Conservation (phyloP, 768 basidiomycete genomes). For the Dentipellis sp. region DNA sequence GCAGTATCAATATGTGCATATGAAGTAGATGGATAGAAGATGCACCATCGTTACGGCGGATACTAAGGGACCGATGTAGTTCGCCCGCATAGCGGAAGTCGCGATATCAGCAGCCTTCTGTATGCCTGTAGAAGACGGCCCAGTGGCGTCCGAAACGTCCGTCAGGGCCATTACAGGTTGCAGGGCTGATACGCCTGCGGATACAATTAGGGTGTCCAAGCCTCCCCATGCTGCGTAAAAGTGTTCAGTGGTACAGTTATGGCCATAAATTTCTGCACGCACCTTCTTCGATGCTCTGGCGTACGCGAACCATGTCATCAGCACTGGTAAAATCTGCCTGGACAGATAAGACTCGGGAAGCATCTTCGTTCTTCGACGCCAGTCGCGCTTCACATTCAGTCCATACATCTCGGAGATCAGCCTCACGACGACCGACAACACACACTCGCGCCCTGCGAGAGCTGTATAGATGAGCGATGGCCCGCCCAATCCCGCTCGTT, state of each 20-base stretch:
- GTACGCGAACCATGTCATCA: slow-evolving; percentile 57
- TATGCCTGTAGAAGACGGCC: slow-evolving; percentile 46
- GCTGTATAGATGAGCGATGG: slow-evolving; percentile 63
- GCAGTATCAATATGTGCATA: background rate
- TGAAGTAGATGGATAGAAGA: slow-evolving; percentile 1
- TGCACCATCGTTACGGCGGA: slow-evolving; percentile 66
- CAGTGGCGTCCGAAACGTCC: slow-evolving; percentile 34
- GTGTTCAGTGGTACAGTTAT: background rate
- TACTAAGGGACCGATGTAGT: slow-evolving; percentile 63
- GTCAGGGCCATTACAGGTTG: slow-evolving; percentile 68
- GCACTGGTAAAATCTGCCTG: slow-evolving; percentile 55
- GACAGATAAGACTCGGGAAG: slow-evolving; percentile 34
- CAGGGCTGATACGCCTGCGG: slow-evolving; percentile 78
- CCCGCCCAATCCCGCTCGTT: slow-evolving; percentile 73
- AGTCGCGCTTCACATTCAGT: slow-evolving; percentile 39
- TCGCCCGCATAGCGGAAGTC: slow-evolving; percentile 45
- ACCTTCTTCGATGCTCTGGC: slow-evolving; percentile 49
- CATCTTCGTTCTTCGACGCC: slow-evolving; percentile 9
- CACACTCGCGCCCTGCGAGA: slow-evolving; percentile 67
- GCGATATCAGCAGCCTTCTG: slow-evolving; percentile 49
- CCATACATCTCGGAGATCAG: slow-evolving; percentile 46
- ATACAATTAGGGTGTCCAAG: slow-evolving; percentile 73
- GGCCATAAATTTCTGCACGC: background rate
- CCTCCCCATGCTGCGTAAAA: slow-evolving; percentile 60
- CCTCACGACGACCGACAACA: slow-evolving; percentile 57